These are phyloP conservation scores for Brettanomyces bruxellensis DNA, from an alignment of 805 yeast species.

Conservation along the genomic window DNA sequence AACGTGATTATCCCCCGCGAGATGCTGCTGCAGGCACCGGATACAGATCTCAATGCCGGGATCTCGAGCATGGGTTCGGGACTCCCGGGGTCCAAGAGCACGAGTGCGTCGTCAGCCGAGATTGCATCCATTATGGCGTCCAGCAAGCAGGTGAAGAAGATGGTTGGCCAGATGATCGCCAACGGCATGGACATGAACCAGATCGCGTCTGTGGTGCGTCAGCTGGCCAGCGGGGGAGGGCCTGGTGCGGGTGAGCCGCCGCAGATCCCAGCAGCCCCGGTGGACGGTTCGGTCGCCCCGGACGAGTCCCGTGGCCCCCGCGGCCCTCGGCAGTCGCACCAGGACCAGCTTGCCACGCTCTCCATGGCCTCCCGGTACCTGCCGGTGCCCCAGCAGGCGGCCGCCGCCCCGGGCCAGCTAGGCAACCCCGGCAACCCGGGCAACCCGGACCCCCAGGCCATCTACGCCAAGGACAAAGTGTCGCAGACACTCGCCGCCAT, in stretches of 20 bases:
- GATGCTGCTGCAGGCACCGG: conserved; percentile 18
- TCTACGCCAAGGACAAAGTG: conserved; percentile 46
- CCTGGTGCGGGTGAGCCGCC: background rate
- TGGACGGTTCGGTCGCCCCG: conserved; percentile 2
- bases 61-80: conserved; percentile 2
- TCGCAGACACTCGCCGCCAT: conserved; percentile 53
- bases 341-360: conserved; percentile 23
- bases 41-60: background rate
- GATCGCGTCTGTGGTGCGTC: conserved; percentile 21
- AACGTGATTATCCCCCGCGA: conserved; percentile 51
- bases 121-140: conserved; percentile 17
- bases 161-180: conserved; percentile 27
- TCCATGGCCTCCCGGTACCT: conserved; percentile 47
- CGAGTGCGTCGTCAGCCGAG: conserved; percentile 7
- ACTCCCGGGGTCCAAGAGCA: background rate
- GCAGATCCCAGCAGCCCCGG: background rate
- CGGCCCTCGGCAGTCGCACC: background rate
- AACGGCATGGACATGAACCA: conserved; percentile 28
- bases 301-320: background rate
- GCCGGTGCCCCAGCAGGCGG: conserved; percentile 35
- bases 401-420: background rate
- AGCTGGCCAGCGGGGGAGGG: conserved; percentile 12
- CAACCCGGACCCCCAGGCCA: conserved; percentile 7
- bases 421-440: too few species aligned
- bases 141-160: conserved; percentile 25